Conservation (phyloP, 1,139 yeast genomes). For the Diutina siamensis region DNA sequence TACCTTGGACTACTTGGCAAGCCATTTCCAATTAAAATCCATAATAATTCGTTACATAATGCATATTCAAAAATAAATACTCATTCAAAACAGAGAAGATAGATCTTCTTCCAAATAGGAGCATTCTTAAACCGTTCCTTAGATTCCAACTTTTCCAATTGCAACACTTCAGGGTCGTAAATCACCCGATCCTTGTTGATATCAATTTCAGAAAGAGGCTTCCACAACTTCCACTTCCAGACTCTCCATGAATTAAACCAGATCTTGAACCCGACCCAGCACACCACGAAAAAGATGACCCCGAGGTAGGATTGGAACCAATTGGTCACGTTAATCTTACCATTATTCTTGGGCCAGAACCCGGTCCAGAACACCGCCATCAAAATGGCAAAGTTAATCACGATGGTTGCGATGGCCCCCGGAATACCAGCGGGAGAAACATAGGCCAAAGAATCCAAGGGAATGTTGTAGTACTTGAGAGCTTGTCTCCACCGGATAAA, state of each 20-base stretch:
- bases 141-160: conserved; percentile 26
- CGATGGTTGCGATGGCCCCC: conserved; percentile 25
- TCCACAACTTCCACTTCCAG: conserved; percentile 11
- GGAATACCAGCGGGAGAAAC: conserved; percentile 29
- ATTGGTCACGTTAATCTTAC: conserved; percentile 18
- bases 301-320: conserved; percentile 30
- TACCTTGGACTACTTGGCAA: too few relatives aligned
- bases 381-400: conserved; percentile 22
- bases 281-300: conserved; percentile 22
- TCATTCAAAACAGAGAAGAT: not conserved
- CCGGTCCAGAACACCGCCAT: conserved; percentile 30
- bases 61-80: too few relatives aligned
- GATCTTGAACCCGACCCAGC: conserved; percentile 25
- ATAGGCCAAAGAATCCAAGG: conserved; percentile 26
- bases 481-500: conserved; percentile 34
- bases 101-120: conserved; percentile 17
- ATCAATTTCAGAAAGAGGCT: conserved; percentile 24
- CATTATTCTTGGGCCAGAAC: conserved; percentile 25
- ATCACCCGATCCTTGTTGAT: conserved; percentile 23
- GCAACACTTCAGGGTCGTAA: conserved; percentile 27
- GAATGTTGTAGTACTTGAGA: conserved; percentile 23
- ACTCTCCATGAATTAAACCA: too few relatives aligned
- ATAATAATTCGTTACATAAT: too few relatives aligned
- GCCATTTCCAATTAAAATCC: too few relatives aligned
- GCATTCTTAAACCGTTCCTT: conserved; percentile 16